phyloP scores from a whole-genome alignment of 148 eudicot species.

The Rhododendron molle region DNA sequence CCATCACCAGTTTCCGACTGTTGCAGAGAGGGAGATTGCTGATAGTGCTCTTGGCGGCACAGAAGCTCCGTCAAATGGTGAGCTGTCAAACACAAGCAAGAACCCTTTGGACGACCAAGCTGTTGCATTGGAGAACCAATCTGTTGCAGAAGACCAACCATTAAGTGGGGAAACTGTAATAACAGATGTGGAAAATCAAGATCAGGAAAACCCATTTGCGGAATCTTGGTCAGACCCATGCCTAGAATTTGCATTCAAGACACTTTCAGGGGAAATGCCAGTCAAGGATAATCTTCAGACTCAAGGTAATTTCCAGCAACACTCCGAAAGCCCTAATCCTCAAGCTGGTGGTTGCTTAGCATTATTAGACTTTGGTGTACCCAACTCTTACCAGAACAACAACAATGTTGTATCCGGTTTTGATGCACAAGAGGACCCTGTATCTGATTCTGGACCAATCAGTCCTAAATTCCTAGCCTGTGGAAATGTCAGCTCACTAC shows the following conservation, averaged over 20 bases:
- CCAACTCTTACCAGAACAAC: not conserved
- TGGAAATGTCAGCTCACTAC: not conserved
- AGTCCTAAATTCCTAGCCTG: not conserved
- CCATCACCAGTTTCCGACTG: not conserved
- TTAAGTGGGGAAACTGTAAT: not conserved
- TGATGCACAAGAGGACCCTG: not conserved
- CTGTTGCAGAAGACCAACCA: not conserved
- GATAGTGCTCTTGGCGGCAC: not conserved
- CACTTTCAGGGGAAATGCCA: constrained; percentile 14
- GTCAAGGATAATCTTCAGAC: not conserved
- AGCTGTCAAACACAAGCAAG: not conserved
- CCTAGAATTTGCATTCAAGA: constrained; percentile 19
- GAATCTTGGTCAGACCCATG: constrained; percentile 11
- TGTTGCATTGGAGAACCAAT: not conserved
- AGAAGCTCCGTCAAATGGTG: not conserved
- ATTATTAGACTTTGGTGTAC: not conserved
- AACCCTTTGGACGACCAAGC: not conserved
- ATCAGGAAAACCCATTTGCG: not conserved
- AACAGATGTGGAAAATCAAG: not conserved
- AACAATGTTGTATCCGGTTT: not conserved
- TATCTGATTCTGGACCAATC: not conserved
- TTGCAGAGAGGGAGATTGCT: not conserved
- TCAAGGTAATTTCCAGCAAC: not conserved
- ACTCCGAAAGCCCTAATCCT: not conserved
- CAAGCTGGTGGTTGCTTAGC: not conserved